A percentile compares a stretch with the other conserved stretches of the same genome.
These are phyloP conservation scores for Tulasnella sp. DNA, from an alignment of 768 basidiomycete species.

Conservation along the genomic window DNA sequence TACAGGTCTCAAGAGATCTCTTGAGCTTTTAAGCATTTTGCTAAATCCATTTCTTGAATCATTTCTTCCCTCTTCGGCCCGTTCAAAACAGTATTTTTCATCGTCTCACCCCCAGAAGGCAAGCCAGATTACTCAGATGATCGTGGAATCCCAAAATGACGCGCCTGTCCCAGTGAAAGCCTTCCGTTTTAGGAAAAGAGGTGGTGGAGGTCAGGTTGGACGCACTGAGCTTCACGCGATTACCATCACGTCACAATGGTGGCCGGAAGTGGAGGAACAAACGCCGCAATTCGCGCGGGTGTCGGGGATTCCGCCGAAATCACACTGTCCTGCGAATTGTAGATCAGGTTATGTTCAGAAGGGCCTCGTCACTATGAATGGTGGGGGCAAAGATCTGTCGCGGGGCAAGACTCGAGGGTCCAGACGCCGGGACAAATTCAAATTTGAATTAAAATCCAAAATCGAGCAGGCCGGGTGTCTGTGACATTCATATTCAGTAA, in stretches of 20 bases:
- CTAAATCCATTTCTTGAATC: background rate
- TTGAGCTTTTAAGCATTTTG: background rate
- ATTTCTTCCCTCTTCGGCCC: background rate
- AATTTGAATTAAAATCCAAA: too few relatives aligned
- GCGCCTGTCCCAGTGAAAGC: background rate
- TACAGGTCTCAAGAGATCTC: background rate
- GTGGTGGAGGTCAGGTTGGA: background rate
- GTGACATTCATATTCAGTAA: too few relatives aligned
- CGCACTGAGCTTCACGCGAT: background rate
- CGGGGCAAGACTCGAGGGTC: too few relatives aligned
- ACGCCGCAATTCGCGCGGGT: slow-evolving; percentile 22
- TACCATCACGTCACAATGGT: background rate
- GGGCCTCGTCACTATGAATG: too few relatives aligned
- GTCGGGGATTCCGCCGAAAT: slow-evolving; percentile 19
- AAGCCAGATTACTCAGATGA: background rate
- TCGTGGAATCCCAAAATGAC: background rate
- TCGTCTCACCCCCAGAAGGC: background rate
- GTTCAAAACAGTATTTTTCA: background rate
- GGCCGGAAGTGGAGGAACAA: background rate
- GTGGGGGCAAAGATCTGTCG: too few relatives aligned
- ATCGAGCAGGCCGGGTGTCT: too few relatives aligned
- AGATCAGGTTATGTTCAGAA: background rate
- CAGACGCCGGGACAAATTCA: too few relatives aligned
- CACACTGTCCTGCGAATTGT: background rate
- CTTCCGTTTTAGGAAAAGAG: background rate